Percentiles rank a stretch among this genome's conserved stretches.
These are phyloP conservation scores for Aspergillus costaricaensis DNA, from an alignment of 2,329 filamentous ascomycete genomes.

Conservation along the genomic window DNA sequence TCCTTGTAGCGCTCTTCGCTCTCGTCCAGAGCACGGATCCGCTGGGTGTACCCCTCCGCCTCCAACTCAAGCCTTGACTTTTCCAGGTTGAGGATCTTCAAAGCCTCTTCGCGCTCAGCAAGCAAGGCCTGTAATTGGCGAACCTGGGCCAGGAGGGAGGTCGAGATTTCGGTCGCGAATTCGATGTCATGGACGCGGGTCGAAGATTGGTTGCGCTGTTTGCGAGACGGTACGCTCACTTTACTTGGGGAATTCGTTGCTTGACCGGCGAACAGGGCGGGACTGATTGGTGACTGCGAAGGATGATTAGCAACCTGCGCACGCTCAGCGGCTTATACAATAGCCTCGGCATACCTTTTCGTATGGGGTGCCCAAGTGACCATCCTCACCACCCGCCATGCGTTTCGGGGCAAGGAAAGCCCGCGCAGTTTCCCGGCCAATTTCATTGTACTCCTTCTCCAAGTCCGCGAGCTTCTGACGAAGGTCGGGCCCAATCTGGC, in stretches of 20 bases:
- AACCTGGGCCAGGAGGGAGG: conserved; percentile 89
- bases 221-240: conserved; percentile 80
- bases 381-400: conserved; percentile 69
- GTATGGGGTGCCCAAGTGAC: conserved; percentile 46
- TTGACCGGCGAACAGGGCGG: conserved; percentile 79
- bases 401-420: conserved; percentile 83
- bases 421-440: conserved; percentile 84
- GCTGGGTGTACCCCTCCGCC: conserved; percentile 74
- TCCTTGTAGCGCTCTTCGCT: conserved; percentile 96
- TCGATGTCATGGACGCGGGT: conserved; percentile 94
- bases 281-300: conserved; percentile 66
- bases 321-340: conserved; percentile 1
- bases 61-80: conserved; percentile 81
- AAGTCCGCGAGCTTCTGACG: conserved; percentile 80
- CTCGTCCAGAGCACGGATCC: conserved; percentile 81
- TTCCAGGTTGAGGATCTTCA: conserved; percentile 73
- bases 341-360: conserved; percentile 46
- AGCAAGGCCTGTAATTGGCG: conserved; percentile 84
- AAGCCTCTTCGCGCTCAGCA: conserved; percentile 81
- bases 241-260: conserved; percentile 87
- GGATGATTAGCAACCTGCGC: conserved; percentile 4
- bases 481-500: conserved; percentile 79
- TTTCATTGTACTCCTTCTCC: conserved; percentile 92
- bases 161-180: conserved; percentile 97
- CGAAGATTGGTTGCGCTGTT: conserved; percentile 84